Conservation (phyloP, 2,329 filamentous ascomycete species). For the Alternaria sp. region DNA sequence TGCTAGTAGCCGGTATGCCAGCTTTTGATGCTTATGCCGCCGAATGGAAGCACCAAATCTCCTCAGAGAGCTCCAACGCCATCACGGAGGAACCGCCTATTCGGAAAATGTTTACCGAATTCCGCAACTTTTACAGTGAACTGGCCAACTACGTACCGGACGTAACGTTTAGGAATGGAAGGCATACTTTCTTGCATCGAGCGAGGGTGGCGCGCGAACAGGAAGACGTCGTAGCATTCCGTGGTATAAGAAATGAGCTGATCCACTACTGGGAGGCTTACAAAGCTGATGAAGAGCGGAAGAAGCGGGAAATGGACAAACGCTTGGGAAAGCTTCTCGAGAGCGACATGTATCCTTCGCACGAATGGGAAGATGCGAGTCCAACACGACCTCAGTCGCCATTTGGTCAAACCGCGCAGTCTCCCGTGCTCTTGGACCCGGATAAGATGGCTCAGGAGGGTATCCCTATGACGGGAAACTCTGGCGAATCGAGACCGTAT, state of each 20-base stretch:
- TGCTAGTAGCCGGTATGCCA: slow-evolving; percentile 25
- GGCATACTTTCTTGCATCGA: slow-evolving; percentile 41
- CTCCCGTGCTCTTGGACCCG: slow-evolving; percentile 18
- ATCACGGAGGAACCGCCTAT: slow-evolving; percentile 35
- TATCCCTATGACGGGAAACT: slow-evolving; percentile 24
- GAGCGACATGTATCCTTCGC: slow-evolving; percentile 37
- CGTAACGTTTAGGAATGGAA: slow-evolving; percentile 19
- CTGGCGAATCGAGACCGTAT: background rate
- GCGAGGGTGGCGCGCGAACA: slow-evolving; percentile 48
- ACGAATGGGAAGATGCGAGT: slow-evolving; percentile 19
- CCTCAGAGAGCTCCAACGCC: slow-evolving; percentile 12
- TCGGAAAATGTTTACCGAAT: slow-evolving; percentile 43
- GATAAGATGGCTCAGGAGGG: slow-evolving; percentile 22
- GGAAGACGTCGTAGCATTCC: slow-evolving; percentile 42
- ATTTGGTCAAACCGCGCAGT: background rate
- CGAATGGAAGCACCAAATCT: slow-evolving; percentile 33
- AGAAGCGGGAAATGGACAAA: slow-evolving; percentile 32
- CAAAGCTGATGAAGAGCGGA: slow-evolving; percentile 34
- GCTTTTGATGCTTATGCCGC: slow-evolving; percentile 34
- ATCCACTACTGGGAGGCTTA: slow-evolving; percentile 42
- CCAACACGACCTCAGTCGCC: background rate
- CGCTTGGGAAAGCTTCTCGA: slow-evolving; percentile 32
- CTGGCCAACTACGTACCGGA: slow-evolving; percentile 29
- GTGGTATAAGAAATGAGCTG: slow-evolving; percentile 37
- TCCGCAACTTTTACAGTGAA: slow-evolving; percentile 44